Base-by-base conservation (phyloP, 1,284 basidiomycete genomes). In the Kwoniella shivajii region DNA sequence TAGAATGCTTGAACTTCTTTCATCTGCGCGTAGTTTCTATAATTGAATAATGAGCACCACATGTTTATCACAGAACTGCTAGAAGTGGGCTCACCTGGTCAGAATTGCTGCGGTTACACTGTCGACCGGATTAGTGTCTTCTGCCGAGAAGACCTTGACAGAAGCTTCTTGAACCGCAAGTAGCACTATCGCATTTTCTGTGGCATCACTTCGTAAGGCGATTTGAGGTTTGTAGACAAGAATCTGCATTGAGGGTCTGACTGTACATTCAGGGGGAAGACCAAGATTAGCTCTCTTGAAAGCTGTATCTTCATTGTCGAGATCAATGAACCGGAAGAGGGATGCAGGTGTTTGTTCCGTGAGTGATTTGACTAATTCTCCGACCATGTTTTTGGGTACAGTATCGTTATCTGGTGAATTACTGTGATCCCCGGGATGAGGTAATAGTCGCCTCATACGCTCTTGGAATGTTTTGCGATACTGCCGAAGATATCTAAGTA, bases 181-280 rank as follows among this genome's bases (percentile, higher is more conserved):
- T 30, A 96, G 83, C 55, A 90, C 83, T 16, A 88, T 84, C 1
- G 86, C 83, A 50, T 87, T 84, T 22, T 81, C 76, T 41, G 84
- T 81, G 0, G 81, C 78, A 39, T 88, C 84, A 64, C 86, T 89
- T 34, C 85, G 82, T 27, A 98, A 79, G 3, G 94, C 86, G 46
- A 98, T 84, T 75, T 98, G 95, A 16, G 95, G 94, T 70, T 94
- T 94, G 57, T 96, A 80, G 16, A 98, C 82, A 24, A 95, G 81
- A 66, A 90, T 88, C 66, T 90, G 88, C 71, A 91, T 86, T 56
- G 86, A 86, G 61, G 89, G 79, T 54, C 78, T 75, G 39, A 82
- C 72, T 0, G 68, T 63, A 57, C 78, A 82, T 3, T 76, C 75
- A 1, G 55, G 31, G 0, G 75, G 72, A 2, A 78, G 41, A 9